Evolutionary conservation across 306 rosid genomes (phyloP), one percentile per base, ranked within the genome.

Genomic region (Macrotyloma uniflorum): DNA sequence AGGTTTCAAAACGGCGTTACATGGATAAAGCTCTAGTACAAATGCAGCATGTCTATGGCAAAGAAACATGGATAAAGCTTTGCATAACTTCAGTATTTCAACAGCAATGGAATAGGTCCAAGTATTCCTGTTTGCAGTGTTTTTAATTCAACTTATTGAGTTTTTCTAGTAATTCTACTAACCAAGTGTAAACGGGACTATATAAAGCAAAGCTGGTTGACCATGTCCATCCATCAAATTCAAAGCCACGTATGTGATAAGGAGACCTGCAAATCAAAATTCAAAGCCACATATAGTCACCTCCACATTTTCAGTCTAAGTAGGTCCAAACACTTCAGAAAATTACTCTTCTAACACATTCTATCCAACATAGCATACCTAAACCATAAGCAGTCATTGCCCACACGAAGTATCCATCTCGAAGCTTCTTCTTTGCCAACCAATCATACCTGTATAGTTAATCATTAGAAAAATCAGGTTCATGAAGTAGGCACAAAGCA

Each of bases 181-280:
- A 95, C 98, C 98, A 23, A 95, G 92, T 33, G 93, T 95, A 81
- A 91, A 95, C 9, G 98, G 98, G 42, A 95, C 98, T 18, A 95
- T 95, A 81, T 92, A 95, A 63, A 95, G 84, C 89, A 95, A 86
- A 71, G 98, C 98, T 0, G 98, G 98, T 86, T 95, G 98, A 73
- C 98, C 98, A 78, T 87, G 98, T 55, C 98, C 98, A 65, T 95
- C 98, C 98, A 95, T 95, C 76, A 95, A 63, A 89, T 95, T 95
- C 97, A 95, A 82, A 83, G 98, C 98, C 66, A 95, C 70, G 35
- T 95, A 95, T 16, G 98, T 95, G 82, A 95, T 55, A 4, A 95
- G 92, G 33, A 95, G 95, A 72, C 98, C 98, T 95, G 80, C 75
- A 82, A 16, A 33, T 62, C 36, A 79, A 72, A 69, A 32, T 18